phyloP scores from a whole-genome alignment of 2,329 filamentous ascomycete genomes.

The Xylariales sp. region DNA sequence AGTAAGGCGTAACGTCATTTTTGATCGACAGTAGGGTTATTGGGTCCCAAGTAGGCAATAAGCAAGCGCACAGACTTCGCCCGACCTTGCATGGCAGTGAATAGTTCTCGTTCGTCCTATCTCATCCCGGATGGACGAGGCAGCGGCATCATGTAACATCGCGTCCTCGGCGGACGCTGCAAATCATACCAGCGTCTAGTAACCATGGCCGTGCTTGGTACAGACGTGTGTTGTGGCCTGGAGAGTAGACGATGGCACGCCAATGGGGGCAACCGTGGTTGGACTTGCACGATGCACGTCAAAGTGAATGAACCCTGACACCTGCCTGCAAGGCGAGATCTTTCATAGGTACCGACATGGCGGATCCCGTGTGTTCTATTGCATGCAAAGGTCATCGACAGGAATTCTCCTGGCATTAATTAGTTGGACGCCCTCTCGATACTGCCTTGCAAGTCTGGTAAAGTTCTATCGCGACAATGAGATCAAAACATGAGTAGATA shows the following conservation, averaged over 20 bases:
- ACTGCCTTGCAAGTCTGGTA: not conserved
- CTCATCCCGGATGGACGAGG: conserved; percentile 33
- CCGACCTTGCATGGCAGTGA: conserved; percentile 35
- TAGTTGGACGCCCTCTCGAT: not conserved
- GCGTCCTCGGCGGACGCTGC: conserved; percentile 26
- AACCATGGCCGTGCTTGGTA: conserved; percentile 9
- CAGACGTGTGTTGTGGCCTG: not conserved
- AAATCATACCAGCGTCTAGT: conserved; percentile 30
- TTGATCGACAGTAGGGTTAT: conserved; percentile 43
- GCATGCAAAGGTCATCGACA: conserved; percentile 7
- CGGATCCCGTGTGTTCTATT: conserved; percentile 37
- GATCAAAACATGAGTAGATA: conserved; percentile 1
- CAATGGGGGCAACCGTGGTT: conserved; percentile 17
- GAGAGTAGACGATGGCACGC: conserved; percentile 16
- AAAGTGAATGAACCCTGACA: conserved; percentile 34
- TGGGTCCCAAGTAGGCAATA: conserved; percentile 23
- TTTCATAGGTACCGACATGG: conserved; percentile 43
- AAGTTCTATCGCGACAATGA: conserved; percentile 4
- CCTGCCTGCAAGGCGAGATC: conserved; percentile 33
- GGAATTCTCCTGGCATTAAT: not conserved
- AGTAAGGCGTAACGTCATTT: conserved; percentile 45
- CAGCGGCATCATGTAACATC: conserved; percentile 35
- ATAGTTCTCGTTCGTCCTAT: conserved; percentile 48
- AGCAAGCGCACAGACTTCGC: conserved; percentile 35
- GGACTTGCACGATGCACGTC: conserved; percentile 32